Evolutionary conservation across 768 basidiomycete species (phyloP).

Genomic region (Boletus barrowsii): DNA sequence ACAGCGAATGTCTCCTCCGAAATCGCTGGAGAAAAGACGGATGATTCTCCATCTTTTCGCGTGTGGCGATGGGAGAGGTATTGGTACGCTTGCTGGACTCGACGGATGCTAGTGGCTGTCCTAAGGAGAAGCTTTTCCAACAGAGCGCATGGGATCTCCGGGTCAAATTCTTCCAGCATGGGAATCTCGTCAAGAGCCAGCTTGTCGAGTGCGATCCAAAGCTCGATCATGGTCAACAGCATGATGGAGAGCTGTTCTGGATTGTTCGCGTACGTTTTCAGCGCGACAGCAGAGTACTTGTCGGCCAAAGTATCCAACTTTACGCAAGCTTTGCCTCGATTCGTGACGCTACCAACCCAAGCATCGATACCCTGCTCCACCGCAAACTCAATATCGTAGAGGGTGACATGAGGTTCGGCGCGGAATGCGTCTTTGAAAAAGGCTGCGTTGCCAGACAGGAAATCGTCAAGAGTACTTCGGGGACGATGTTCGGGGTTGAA

Average conservation of each 20-base stretch:
- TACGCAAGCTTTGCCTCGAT: constrained; percentile 18
- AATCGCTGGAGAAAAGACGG: constrained; percentile 33
- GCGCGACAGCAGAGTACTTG: constrained; percentile 26
- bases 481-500: constrained; percentile 4
- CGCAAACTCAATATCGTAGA: constrained; percentile 39
- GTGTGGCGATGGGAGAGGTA: constrained; percentile 33
- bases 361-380: constrained; percentile 30
- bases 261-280: constrained; percentile 26
- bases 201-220: constrained; percentile 49
- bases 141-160: constrained; percentile 38
- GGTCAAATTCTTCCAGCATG: constrained; percentile 41
- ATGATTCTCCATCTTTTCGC: constrained; percentile 9
- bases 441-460: constrained; percentile 1
- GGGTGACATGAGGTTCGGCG: constrained; percentile 12
- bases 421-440: constrained; percentile 9
- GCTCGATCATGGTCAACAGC: constrained; percentile 41
- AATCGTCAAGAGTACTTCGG: constrained; percentile 12
- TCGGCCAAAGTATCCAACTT: constrained; percentile 25
- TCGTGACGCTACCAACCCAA: constrained; percentile 29
- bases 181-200: constrained; percentile 32
- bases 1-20: constrained; percentile 29
- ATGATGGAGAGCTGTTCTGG: constrained; percentile 37
- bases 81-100: constrained; percentile 22
- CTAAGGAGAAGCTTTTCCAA: constrained; percentile 42
- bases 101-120: constrained; percentile 23